Evolutionary conservation across 2,329 filamentous ascomycete genomes (phyloP).

Genomic region (Alternaria atra): DNA sequence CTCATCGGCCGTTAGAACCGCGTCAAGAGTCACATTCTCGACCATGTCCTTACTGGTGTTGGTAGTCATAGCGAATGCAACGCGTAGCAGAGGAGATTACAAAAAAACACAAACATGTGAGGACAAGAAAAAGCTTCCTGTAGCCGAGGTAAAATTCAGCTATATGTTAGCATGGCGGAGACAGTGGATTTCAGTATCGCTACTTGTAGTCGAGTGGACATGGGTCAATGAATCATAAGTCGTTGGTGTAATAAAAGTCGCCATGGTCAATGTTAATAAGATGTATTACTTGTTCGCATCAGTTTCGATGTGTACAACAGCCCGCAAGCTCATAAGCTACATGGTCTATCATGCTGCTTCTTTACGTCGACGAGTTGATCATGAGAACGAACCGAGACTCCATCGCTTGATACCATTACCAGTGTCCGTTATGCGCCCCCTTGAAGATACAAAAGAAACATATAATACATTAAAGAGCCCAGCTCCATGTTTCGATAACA

Average conservation of each 20-base stretch:
- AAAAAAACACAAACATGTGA: background rate
- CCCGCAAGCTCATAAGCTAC: background rate
- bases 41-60: background rate
- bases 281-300: background rate
- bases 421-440: background rate
- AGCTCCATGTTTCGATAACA: background rate
- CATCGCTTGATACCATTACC: slow-evolving; percentile 4
- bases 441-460: slow-evolving; percentile 2
- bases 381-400: background rate
- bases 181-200: background rate
- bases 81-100: background rate
- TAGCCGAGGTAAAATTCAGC: background rate
- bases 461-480: background rate
- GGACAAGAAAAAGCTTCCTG: background rate
- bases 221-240: background rate
- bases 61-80: background rate
- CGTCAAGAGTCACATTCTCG: background rate
- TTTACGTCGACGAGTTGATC: background rate
- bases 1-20: background rate
- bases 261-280: background rate
- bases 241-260: background rate
- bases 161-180: background rate
- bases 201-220: background rate
- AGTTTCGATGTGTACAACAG: background rate
- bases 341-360: background rate